A percentile compares a stretch with the other conserved stretches of the same genome.
Conservation (phyloP, 768 basidiomycete species). For the Cyathus striatus region DNA sequence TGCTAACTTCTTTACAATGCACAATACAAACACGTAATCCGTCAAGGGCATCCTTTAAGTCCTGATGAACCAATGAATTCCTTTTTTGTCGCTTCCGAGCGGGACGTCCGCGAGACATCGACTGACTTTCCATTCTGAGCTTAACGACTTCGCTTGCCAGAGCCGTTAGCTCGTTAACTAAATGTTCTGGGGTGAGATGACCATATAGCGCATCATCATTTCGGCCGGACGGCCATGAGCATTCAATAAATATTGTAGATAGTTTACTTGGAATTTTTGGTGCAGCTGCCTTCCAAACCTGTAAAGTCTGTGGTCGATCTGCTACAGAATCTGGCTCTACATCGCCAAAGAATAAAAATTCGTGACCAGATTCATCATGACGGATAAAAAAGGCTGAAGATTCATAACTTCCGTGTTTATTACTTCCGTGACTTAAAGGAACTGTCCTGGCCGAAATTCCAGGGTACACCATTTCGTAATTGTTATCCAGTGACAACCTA, state of each 20-base stretch:
- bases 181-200: slow-evolving; percentile 78
- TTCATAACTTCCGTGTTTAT: slow-evolving; percentile 53
- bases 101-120: slow-evolving; percentile 19
- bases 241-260: slow-evolving; percentile 88
- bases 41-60: slow-evolving; percentile 44
- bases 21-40: slow-evolving; percentile 74
- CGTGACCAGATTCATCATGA: slow-evolving; percentile 51
- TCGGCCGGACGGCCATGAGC: slow-evolving; percentile 79
- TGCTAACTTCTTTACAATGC: slow-evolving; percentile 80
- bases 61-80: slow-evolving; percentile 33
- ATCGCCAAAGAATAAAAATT: slow-evolving; percentile 94
- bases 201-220: slow-evolving; percentile 70
- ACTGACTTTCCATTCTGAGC: slow-evolving; percentile 23
- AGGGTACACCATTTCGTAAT: slow-evolving; percentile 46
- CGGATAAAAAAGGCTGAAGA: slow-evolving; percentile 85
- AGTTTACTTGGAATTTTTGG: slow-evolving; percentile 65
- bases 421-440: slow-evolving; percentile 70
- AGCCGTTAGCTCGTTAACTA: slow-evolving; percentile 66
- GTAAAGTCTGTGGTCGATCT: slow-evolving; percentile 48
- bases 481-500: slow-evolving; percentile 47
- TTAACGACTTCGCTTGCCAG: slow-evolving; percentile 68
- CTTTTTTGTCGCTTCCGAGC: slow-evolving; percentile 32
- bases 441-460: slow-evolving; percentile 61
- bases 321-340: slow-evolving; percentile 83
- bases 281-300: slow-evolving; percentile 83